phyloP scores from a whole-genome alignment of 805 yeast genomes.

The Hanseniaspora taiwanica region DNA sequence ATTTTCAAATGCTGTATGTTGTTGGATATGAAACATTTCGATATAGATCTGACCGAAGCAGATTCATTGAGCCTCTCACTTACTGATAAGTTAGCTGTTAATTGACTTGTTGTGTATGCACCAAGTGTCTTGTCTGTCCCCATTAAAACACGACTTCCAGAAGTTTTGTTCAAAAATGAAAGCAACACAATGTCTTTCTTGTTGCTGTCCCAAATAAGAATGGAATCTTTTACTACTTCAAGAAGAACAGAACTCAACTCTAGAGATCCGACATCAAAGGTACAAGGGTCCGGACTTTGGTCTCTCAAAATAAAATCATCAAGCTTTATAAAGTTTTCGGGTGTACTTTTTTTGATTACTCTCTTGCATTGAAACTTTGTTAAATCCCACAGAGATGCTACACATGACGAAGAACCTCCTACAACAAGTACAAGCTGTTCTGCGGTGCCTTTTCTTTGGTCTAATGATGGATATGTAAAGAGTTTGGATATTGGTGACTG shows the following conservation, averaged over 20 bases:
- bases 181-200: neutral
- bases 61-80: neutral
- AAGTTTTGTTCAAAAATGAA: neutral
- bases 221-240: neutral
- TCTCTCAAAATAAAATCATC: neutral
- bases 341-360: constrained; percentile 21
- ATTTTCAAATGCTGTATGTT: neutral
- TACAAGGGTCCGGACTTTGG: too few relatives aligned
- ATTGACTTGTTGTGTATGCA: neutral
- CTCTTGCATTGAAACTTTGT: constrained; percentile 46
- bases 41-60: neutral
- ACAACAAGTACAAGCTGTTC: constrained; percentile 39
- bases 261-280: neutral
- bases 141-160: neutral
- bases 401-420: constrained; percentile 52
- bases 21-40: neutral
- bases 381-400: constrained; percentile 65
- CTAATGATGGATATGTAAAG: constrained; percentile 27
- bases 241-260: neutral
- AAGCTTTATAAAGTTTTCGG: neutral
- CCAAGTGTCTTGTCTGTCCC: neutral
- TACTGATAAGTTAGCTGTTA: neutral
- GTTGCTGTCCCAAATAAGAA: neutral
- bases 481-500: constrained; percentile 34
- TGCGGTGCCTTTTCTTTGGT: constrained; percentile 13